Evolutionary conservation across 306 rosid genomes (phyloP), one percentile per base, ranked within the genome.

Genomic region (Glycyrrhiza uralensis): DNA sequence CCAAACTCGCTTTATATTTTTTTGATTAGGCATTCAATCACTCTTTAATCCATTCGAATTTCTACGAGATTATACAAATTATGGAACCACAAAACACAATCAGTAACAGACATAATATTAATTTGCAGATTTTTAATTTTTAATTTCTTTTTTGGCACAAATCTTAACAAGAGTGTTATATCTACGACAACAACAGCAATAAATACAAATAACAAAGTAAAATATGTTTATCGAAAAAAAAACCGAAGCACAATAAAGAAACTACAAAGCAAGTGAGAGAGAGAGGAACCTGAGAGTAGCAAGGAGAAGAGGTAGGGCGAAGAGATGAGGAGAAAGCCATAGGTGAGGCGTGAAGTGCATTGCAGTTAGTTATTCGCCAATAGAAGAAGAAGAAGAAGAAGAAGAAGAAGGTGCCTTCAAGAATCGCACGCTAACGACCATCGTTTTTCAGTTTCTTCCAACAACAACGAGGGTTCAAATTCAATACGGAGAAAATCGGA

Each of bases 321-420:
- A 79, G 52, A 30, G 88, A 61, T 29, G 87, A 80, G 9, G 87
- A 81, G 79, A 81, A 87, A 68, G 94, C 89, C 98, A 91, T 93
- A 61, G 71, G 7, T 30, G 28, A 68, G 42, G 61, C 18, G 30
- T 6, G 64, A 57, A 76, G 74, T 49, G 81, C 78, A 77, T 75
- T 57, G 71, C 76, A 2, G 66, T 71, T 49, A 74, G 54, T 67
- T 61, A 66, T 39, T 68, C 74, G 57, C 38, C 70, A n/a, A n/a
- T n/a, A n/a, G n/a, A n/a, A n/a, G n/a, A n/a, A n/a, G n/a, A n/a
- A n/a, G n/a, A n/a, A n/a, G n/a, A n/a, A n/a, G n/a, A n/a, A n/a
- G 55, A 62, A 54, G 68, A 81, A 66, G 57, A 55, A 36, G 19
- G 30, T 1, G 36, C 19, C 14, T 50, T 50, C 26, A 47, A 32